Base-by-base conservation (phyloP, 2,329 filamentous ascomycete species). In the Chaetomiaceae sp. region DNA sequence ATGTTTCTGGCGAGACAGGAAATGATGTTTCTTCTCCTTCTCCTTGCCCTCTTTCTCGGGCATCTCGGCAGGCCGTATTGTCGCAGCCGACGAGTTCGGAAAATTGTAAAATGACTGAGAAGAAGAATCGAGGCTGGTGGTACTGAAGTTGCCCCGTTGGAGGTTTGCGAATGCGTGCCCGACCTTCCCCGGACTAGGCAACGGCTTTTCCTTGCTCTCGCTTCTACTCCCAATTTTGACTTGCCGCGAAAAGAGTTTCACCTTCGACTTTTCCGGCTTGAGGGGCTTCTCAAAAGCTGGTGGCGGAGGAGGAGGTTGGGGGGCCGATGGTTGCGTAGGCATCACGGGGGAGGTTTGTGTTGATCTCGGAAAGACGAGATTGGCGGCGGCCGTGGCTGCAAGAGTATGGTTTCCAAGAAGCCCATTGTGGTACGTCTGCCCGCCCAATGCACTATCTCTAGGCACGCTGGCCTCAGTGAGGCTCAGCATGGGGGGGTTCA, bases 1-100 rank as follows among this genome's bases (percentile, higher is more conserved):
- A 64, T 90, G 80, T 65, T 90, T 91, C 65, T 89, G 86, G 34
- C 88, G 77, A 7, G 86, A 89, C 48, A 92, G 67, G 60, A 92
- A 91, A 64, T 91, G 84, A 61, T 90, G 88, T 60, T 86, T 87
- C 71, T 87, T 87, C 62, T 88, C 84, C 69, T 87, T 88, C 54
- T 87, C 84, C 62, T 85, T 85, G 30, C 79, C 79, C 56, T 75
- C 76, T 56, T 75, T 75, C 43, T 75, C 74, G 2, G 70, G 63
- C 23, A 75, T 70, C 38, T 86, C 82, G 10, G 70, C 64, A 0
- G 86, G 80, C n/a, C 88, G 81, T 52, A 92, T 83, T 0, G 88
- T 91, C 2, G 86, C 86, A 0, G 86, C 83, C 0, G 87, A 90
- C 0, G 84, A 86, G 67, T 92, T 92, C n/a, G 79, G 81, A 30